These are phyloP conservation scores for Ustilago curta DNA, from an alignment of 1,284 basidiomycete species.

Conservation along the genomic window DNA sequence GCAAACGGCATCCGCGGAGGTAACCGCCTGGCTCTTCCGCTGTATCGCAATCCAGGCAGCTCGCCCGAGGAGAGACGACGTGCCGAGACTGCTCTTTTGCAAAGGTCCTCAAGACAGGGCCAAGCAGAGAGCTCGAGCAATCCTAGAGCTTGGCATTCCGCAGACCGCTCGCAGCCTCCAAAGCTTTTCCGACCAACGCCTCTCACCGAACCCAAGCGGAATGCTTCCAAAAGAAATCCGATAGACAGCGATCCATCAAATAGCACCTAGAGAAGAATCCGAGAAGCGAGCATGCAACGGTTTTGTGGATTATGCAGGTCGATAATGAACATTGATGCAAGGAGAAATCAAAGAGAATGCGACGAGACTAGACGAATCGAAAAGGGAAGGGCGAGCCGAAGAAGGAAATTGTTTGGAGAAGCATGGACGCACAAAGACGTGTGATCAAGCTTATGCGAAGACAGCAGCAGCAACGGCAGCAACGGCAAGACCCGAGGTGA, in stretches of 20 bases:
- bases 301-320: slow-evolving; percentile 23
- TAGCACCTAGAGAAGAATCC: not conserved
- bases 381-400: not conserved
- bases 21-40: slow-evolving; percentile 31
- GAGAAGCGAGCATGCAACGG: slow-evolving; percentile 6
- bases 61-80: slow-evolving; percentile 30
- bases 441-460: slow-evolving; percentile 27
- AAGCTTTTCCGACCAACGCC: slow-evolving; percentile 28
- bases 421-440: not conserved
- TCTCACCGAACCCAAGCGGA: not conserved
- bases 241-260: not conserved
- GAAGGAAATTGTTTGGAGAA: not conserved
- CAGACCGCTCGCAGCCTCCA: slow-evolving; percentile 1
- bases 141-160: not conserved
- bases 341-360: slow-evolving; percentile 27
- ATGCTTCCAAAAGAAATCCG: not conserved
- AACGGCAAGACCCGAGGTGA: slow-evolving; percentile 34
- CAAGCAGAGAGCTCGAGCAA: not conserved
- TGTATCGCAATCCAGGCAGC: slow-evolving; percentile 35
- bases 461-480: slow-evolving; percentile 33
- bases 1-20: slow-evolving; percentile 12
- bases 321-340: slow-evolving; percentile 33
- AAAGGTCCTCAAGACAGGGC: not conserved
- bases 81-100: slow-evolving; percentile 18
- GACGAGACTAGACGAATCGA: slow-evolving; percentile 19